These are phyloP conservation scores for Salix viminalis DNA, from an alignment of 345 rosid species.

Conservation along the genomic window DNA sequence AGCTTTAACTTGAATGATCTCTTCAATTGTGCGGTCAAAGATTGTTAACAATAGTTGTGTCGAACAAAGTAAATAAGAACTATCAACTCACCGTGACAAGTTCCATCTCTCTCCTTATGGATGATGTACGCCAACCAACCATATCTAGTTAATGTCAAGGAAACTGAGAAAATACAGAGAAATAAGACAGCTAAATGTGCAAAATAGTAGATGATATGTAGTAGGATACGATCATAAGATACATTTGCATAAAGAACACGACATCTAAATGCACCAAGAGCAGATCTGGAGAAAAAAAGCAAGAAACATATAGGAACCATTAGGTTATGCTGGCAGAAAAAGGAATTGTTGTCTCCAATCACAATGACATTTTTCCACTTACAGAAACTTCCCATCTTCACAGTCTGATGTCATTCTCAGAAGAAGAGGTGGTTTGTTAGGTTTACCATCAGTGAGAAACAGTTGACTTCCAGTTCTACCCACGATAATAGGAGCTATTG, in stretches of 20 bases:
- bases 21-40: neutral
- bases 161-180: constrained; percentile 17
- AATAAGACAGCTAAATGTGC: neutral
- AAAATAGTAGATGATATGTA: neutral
- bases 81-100: constrained; percentile 58
- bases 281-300: constrained; percentile 43
- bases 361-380: constrained; percentile 26
- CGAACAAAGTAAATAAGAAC: neutral
- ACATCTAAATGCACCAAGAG: constrained; percentile 72
- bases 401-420: constrained; percentile 83
- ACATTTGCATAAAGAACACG: constrained; percentile 85
- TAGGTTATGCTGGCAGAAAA: constrained; percentile 7
- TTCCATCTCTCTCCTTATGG: constrained; percentile 88
- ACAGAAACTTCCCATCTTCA: constrained; percentile 74
- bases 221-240: constrained; percentile 94
- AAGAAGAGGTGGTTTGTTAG: constrained; percentile 80
- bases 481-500: constrained; percentile 68
- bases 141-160: constrained; percentile 66
- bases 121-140: constrained; percentile 99
- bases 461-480: constrained; percentile 87
- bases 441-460: constrained; percentile 81
- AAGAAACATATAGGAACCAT: neutral
- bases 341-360: neutral
- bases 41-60: no score
- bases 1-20: neutral